These are phyloP conservation scores for Lactarius hatsudake DNA, from an alignment of 768 basidiomycete species.

Conservation along the genomic window DNA sequence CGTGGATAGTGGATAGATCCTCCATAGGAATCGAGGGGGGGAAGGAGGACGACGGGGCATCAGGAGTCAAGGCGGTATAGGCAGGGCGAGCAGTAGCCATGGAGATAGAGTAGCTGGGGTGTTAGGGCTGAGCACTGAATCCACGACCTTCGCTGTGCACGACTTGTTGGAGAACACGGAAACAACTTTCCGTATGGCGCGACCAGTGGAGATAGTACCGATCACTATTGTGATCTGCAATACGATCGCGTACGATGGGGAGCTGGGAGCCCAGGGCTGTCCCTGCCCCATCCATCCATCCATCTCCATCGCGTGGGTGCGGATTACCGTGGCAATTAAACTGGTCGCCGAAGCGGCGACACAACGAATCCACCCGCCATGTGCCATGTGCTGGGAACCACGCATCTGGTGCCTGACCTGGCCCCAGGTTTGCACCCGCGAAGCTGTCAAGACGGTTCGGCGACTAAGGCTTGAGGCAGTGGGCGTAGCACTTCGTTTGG, in stretches of 20 bases:
- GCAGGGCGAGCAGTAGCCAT: constrained; percentile 28
- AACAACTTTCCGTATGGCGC: background rate
- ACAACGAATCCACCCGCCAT: too few species aligned
- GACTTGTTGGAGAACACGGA: background rate
- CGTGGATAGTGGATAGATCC: background rate
- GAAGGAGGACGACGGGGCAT: background rate
- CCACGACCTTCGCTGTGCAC: background rate
- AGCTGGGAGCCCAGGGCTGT: background rate
- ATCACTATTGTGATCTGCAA: background rate
- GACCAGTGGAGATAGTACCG: background rate
- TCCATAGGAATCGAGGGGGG: background rate
- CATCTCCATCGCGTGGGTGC: background rate
- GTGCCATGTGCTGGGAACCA: background rate
- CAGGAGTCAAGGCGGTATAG: constrained; percentile 30
- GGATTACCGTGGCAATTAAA: background rate
- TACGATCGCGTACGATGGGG: background rate
- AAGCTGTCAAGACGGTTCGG: background rate
- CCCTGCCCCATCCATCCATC: background rate
- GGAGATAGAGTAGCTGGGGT: background rate
- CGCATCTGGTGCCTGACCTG: background rate
- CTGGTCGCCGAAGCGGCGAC: background rate
- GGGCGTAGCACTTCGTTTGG: background rate
- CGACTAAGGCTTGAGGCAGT: background rate
- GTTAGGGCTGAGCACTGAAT: background rate
- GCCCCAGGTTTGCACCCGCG: background rate